phyloP scores from a whole-genome alignment of 345 rosid genomes.

The Dimocarpus longan region DNA sequence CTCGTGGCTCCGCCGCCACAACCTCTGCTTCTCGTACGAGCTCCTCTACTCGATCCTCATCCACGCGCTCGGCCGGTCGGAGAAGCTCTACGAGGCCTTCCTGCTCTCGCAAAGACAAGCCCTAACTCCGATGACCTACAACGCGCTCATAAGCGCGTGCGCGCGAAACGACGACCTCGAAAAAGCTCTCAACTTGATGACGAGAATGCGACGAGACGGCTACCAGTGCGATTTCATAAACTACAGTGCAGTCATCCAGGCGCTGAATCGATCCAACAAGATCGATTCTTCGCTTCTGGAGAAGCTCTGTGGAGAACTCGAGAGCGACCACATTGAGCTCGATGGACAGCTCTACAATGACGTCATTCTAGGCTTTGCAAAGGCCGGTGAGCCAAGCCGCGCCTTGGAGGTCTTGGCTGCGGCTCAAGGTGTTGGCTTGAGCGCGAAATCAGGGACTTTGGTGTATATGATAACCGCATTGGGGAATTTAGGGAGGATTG shows the following conservation, averaged over 20 bases:
- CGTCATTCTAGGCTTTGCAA: slow-evolving; percentile 80
- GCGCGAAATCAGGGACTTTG: slow-evolving; percentile 59
- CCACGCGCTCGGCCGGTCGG: slow-evolving; percentile 92
- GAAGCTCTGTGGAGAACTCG: slow-evolving; percentile 69
- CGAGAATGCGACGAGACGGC: slow-evolving; percentile 87
- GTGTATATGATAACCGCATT: slow-evolving; percentile 64
- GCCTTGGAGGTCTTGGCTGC: slow-evolving; percentile 70
- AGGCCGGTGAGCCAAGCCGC: slow-evolving; percentile 65
- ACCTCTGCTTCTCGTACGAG: slow-evolving; percentile 94
- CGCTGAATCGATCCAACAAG: slow-evolving; percentile 62
- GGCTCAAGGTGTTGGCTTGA: slow-evolving; percentile 80
- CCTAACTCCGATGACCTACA: slow-evolving; percentile 86
- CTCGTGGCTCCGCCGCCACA: slow-evolving; percentile 84
- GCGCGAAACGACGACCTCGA: slow-evolving; percentile 84
- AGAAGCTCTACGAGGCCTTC: slow-evolving; percentile 94
- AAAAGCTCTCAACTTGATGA: slow-evolving; percentile 80
- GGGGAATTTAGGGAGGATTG: slow-evolving; percentile 63
- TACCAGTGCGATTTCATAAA: slow-evolving; percentile 84
- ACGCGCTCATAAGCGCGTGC: slow-evolving; percentile 87
- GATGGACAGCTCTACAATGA: slow-evolving; percentile 84
- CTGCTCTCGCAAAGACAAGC: slow-evolving; percentile 75
- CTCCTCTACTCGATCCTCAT: slow-evolving; percentile 89
- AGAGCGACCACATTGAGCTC: slow-evolving; percentile 70
- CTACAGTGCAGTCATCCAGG: slow-evolving; percentile 80
- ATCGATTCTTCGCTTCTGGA: slow-evolving; percentile 66